Base-by-base conservation (phyloP, 2,329 filamentous ascomycete genomes). In the Hortaea werneckii region DNA sequence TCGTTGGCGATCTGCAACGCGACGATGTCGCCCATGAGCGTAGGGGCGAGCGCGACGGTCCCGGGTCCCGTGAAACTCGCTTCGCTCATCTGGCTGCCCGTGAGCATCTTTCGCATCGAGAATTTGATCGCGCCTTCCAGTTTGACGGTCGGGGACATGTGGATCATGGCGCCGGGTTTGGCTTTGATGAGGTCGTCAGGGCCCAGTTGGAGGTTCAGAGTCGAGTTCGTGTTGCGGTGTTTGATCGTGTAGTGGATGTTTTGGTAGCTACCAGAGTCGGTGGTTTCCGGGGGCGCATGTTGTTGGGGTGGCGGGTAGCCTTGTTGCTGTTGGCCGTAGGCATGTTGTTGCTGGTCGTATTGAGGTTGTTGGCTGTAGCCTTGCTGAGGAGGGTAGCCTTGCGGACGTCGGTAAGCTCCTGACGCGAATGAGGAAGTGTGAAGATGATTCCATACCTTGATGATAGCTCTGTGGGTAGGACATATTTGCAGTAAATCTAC, bases 171-270 rank as follows among this genome's bases (percentile, higher is more conserved):
- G 10, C 88, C 85, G 26, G 89, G 87, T 60, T 85, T 90, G 1
- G 80, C 85, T 13, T 72, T 74, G 43, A 95, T 65, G 0, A 88
- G 88, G 57, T 86, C 94, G 2, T 87, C 87, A 64, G 89, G 83
- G 8, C 88, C 88, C 40, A 95, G 68, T 63, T 94, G 88, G 20
- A 95, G 66, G 1, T 87, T 95, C 50, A 95, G 66, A 51, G 95
- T 82, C 1, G 85, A 87, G 63, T 95, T 95, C 44, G 80, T 82
- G 64, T 95, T 87, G 12, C 90, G 76, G 61, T 95, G 90, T 58
- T 85, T 90, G 61, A 95, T 87, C 37, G 88, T 77, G 63, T 89
- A 96, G 61, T 84, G 89, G 7, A 89, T 89, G 9, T 90, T 90
- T 62, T 95, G 95, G 71, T 95, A 95, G 0, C 83, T 89, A 12